Evolutionary conservation across 1,284 basidiomycete genomes (phyloP).

Genomic region (Grifola frondosa): DNA sequence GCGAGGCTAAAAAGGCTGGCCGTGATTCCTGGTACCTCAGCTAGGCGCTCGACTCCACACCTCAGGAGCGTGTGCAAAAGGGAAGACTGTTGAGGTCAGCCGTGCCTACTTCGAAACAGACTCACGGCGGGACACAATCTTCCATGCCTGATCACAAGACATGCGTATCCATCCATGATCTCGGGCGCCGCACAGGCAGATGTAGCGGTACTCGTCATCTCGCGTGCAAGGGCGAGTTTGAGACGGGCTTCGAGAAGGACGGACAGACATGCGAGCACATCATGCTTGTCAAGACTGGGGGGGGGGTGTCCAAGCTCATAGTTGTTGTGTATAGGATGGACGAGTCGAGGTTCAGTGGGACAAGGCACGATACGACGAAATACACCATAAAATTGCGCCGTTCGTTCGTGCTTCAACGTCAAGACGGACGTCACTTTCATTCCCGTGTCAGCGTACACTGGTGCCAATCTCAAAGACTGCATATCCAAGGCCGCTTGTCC

Average conservation of each 20-base stretch:
- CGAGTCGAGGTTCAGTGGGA: conserved; percentile 88
- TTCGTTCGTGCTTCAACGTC: conserved; percentile 92
- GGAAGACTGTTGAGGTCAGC: conserved; percentile 97
- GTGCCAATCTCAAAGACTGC: conserved; percentile 86
- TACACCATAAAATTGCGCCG: conserved; percentile 84
- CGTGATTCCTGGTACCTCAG: conserved; percentile 95
- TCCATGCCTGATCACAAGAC: conserved; percentile 97
- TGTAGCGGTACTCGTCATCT: conserved; percentile 92
- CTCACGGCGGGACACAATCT: conserved; percentile 85
- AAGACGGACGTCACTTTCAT: conserved; percentile 92
- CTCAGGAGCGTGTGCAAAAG: conserved; percentile 88
- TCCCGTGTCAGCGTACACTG: conserved; percentile 90
- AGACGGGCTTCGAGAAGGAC: conserved; percentile 95
- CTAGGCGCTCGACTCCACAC: conserved; percentile 95
- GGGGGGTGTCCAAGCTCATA: conserved; percentile 87
- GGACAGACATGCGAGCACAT: conserved; percentile 97
- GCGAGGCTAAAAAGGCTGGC: conserved; percentile 93
- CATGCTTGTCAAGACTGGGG: conserved; percentile 96
- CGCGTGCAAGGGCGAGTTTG: conserved; percentile 98
- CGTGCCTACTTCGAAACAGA: conserved; percentile 93
- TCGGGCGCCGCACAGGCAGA: conserved; percentile 95
- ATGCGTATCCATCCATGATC: conserved; percentile 95
- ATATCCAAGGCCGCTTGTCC: conserved; percentile 65
- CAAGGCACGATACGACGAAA: conserved; percentile 82
- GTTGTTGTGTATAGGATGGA: conserved; percentile 98